A percentile compares a stretch with the other conserved stretches of the same genome.
phyloP scores from a whole-genome alignment of 202 grass and related monocot species.

The Hordeum pubiflorum region DNA sequence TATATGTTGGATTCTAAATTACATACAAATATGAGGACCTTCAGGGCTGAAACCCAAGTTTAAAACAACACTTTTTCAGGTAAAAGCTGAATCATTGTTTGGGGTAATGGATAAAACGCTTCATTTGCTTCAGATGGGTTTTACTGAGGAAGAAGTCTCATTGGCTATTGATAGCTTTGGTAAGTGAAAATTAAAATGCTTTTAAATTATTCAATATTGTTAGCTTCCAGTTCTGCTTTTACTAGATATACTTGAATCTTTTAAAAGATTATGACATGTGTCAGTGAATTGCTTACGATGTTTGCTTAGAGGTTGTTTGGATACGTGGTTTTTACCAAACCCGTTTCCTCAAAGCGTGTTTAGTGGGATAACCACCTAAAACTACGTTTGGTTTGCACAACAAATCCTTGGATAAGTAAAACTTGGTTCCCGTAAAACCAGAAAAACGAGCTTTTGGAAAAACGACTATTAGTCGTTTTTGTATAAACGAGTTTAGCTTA shows the following conservation, averaged over 20 bases:
- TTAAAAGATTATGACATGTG: not conserved
- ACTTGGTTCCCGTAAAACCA: no score
- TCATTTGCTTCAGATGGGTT: constrained; percentile 68
- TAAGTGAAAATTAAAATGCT: constrained; percentile 25
- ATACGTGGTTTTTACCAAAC: no score
- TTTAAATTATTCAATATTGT: not conserved
- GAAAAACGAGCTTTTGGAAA: no score
- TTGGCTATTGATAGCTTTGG: constrained; percentile 68
- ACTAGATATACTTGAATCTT: not conserved
- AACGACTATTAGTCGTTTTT: no score
- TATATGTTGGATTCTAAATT: constrained; percentile 10
- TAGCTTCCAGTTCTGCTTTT: not conserved
- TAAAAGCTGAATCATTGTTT: constrained; percentile 57
- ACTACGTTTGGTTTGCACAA: no score
- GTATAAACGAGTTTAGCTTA: no score
- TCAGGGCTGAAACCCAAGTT: not conserved
- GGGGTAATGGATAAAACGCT: constrained; percentile 64
- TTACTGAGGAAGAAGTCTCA: constrained; percentile 83
- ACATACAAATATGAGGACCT: not conserved
- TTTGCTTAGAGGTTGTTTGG: no score
- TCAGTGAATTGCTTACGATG: not conserved
- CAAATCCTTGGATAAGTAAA: no score
- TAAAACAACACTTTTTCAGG: constrained; percentile 18
- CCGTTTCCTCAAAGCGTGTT: no score
- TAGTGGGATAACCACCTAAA: no score